Evolutionary conservation across 345 rosid species (phyloP), one percentile per base, ranked within the genome.

Genomic region (Gossypium turneri): DNA sequence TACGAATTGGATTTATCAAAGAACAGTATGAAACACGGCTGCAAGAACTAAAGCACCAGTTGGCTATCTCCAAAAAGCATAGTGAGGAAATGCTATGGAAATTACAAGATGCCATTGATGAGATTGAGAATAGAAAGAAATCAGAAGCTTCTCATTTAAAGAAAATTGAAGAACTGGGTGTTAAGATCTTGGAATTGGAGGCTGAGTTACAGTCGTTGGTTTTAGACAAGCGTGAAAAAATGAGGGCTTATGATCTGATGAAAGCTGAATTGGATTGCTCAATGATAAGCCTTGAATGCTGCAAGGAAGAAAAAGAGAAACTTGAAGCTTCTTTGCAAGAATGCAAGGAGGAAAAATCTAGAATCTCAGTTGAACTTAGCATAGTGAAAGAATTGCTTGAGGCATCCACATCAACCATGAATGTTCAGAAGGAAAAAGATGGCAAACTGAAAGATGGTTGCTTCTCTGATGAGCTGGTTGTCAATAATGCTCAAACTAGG

Each of bases 181-280:
- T 85, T 86, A 86, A 82, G 84, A 87, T 95, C 66, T 70, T 83
- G 86, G 90, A 90, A 74, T 68, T 93, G 84, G 98, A 95, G 86
- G 80, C 85, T 50, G 91, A 88, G 81, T 73, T 88, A 82, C 98
- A 91, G 76, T 80, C 83, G 38, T 68, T 84, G 64, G 74, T 82
- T 51, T 81, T 85, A 43, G 96, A 93, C 22, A 93, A 82, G 85
- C 97, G 96, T 79, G 99, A 93, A 82, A 91, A 82, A 75, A 76
- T 75, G 56, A 90, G 85, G 51, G 87, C 84, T 72, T 91, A 89
- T 41, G 98, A 95, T 80, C 57, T 84, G 81, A 88, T 90, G 93
- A 95, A 93, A 81, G 98, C 98, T 74, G 97, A 95, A 79, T 75
- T 91, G 81, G 99, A 95, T 75, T 95, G 99, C 83, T 82, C 99